phyloP scores from a whole-genome alignment of 768 basidiomycete species.

The Tubosaeta brunneosetosa region DNA sequence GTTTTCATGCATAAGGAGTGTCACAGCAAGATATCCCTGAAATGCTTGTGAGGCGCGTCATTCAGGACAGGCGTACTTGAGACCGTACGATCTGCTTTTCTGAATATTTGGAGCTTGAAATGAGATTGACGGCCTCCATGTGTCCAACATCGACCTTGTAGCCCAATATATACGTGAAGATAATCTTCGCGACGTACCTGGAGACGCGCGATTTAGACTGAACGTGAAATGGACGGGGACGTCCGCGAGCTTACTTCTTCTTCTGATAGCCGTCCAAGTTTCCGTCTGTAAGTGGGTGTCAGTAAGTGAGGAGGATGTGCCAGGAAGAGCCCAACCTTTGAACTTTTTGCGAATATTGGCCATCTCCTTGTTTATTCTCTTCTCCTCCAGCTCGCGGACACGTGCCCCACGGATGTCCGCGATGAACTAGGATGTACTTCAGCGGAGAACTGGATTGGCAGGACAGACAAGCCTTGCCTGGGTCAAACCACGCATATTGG shows the following conservation, averaged over 20 bases:
- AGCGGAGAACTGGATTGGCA: constrained; percentile 2
- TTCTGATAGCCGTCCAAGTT: constrained; percentile 89
- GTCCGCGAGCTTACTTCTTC: constrained; percentile 64
- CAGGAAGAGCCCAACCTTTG: constrained; percentile 58
- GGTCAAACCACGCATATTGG: constrained; percentile 87
- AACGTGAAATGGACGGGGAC: constrained; percentile 7
- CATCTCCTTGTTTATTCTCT: constrained; percentile 99
- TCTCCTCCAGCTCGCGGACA: constrained; percentile 96
- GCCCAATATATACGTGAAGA: constrained; percentile 98
- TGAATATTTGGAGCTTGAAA: constrained; percentile 91
- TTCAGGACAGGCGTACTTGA: neutral
- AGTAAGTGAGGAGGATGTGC: constrained; percentile 1
- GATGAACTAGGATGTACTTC: constrained; percentile 69
- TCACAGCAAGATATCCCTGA: constrained; percentile 96
- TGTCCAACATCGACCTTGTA: constrained; percentile 99
- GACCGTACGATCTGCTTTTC: constrained; percentile 94
- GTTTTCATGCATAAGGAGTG: constrained; percentile 97
- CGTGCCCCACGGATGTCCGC: constrained; percentile 97
- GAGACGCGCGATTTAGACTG: constrained; percentile 13
- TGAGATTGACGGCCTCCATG: constrained; percentile 98
- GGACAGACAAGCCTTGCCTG: constrained; percentile 51
- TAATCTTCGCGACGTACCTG: constrained; percentile 97
- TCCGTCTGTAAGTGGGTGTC: constrained; percentile 51
- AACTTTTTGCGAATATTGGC: constrained; percentile 99
- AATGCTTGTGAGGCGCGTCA: constrained; percentile 1